Evolutionary conservation across 371 early-diverging fungal species (phyloP).

Genomic region (Lichtheimia ramosa): DNA sequence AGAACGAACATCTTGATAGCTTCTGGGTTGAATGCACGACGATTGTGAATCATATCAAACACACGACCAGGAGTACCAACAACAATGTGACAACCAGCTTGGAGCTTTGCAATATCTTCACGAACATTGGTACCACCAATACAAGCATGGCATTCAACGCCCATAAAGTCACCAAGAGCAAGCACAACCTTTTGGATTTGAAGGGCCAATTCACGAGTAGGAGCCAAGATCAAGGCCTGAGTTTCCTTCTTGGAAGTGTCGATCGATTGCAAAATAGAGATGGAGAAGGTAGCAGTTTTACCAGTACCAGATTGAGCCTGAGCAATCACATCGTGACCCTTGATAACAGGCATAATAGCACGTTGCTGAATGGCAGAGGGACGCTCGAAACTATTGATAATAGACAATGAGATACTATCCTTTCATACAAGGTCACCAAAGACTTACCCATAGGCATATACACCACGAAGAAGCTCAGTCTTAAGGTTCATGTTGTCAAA

Average conservation of each 20-base stretch:
- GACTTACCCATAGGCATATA: conserved; percentile 83
- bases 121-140: conserved; percentile 90
- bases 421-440: not conserved
- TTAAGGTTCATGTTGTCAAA: conserved; percentile 87
- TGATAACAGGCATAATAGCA: conserved; percentile 86
- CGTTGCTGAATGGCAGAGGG: conserved; percentile 93
- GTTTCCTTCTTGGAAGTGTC: conserved; percentile 69
- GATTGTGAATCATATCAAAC: conserved; percentile 88
- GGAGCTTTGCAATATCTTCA: conserved; percentile 76
- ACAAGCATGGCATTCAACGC: conserved; percentile 79
- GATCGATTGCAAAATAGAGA: conserved; percentile 87
- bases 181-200: conserved; percentile 87
- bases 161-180: conserved; percentile 85
- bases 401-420: no score
- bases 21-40: conserved; percentile 74
- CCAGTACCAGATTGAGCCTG: conserved; percentile 98
- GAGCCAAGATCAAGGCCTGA: conserved; percentile 90
- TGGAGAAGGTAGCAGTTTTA: conserved; percentile 96
- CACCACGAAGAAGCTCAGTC: conserved; percentile 84
- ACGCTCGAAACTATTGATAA: conserved; percentile 70
- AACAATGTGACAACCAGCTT: conserved; percentile 76
- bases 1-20: conserved; percentile 90
- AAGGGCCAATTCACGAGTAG: conserved; percentile 92
- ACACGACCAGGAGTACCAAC: conserved; percentile 97
- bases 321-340: conserved; percentile 89